phyloP scores from a whole-genome alignment of 345 rosid species.

The Eucalyptus microcorys region DNA sequence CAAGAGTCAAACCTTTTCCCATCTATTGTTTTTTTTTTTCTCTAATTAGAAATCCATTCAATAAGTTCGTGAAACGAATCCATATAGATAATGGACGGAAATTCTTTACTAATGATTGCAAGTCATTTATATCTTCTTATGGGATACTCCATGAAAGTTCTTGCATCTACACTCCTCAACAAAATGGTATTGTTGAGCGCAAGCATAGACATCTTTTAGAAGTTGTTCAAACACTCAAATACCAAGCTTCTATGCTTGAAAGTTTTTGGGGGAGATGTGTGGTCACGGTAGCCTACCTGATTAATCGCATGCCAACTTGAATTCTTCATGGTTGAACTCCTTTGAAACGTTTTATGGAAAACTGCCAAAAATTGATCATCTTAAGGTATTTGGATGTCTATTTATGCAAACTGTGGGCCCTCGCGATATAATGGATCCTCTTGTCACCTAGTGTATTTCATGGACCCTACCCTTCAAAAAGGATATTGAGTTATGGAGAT shows the following conservation, averaged over 20 bases:
- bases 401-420: background rate
- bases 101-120: too few species aligned
- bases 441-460: background rate
- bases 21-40: too few species aligned
- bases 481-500: background rate
- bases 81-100: fast-evolving
- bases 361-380: background rate
- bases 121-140: too few species aligned
- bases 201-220: background rate
- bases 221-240: fast-evolving
- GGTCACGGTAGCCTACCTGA: background rate
- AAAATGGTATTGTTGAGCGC: background rate
- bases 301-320: background rate
- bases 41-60: background rate
- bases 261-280: background rate
- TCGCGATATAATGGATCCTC: background rate
- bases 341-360: background rate
- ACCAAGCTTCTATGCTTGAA: background rate
- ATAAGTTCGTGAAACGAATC: background rate
- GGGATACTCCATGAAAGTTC: too few species aligned
- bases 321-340: background rate
- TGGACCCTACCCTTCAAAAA: background rate
- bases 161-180: background rate
- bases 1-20: background rate
- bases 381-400: background rate